Conservation (phyloP, 805 yeast species). For the Candida rishiriensis region DNA sequence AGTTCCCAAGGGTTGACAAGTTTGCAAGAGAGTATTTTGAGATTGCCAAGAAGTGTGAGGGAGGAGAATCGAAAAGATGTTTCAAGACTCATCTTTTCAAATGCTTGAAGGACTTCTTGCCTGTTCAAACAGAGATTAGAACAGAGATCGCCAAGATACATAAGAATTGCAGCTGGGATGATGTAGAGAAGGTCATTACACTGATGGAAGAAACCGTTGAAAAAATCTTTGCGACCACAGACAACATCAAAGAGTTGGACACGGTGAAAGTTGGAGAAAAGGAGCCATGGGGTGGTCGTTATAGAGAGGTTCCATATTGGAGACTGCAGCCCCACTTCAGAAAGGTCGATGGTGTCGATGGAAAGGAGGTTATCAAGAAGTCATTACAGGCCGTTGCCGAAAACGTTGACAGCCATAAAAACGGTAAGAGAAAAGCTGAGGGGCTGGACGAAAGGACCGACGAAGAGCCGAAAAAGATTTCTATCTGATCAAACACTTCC, state of each 20-base stretch:
- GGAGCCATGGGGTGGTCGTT: slow-evolving; percentile 74
- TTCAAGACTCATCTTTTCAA: slow-evolving; percentile 94
- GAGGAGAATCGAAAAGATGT: slow-evolving; percentile 72
- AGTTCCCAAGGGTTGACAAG: slow-evolving; percentile 81
- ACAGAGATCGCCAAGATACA: slow-evolving; percentile 54
- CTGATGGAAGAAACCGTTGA: slow-evolving; percentile 65
- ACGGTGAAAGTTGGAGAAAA: slow-evolving; percentile 46
- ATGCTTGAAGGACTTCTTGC: slow-evolving; percentile 73
- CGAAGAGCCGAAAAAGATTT: not conserved
- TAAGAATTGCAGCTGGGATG: slow-evolving; percentile 41
- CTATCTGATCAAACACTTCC: not conserved
- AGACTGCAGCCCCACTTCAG: slow-evolving; percentile 94
- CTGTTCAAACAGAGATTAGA: slow-evolving; percentile 73
- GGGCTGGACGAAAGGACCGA: not conserved
- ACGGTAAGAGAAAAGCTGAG: slow-evolving; percentile 9
- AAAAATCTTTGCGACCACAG: slow-evolving; percentile 46
- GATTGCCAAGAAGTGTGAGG: slow-evolving; percentile 57
- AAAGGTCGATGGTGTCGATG: slow-evolving; percentile 73
- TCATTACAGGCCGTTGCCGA: slow-evolving; percentile 16
- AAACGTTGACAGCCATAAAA: slow-evolving; percentile 5
- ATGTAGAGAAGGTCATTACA: slow-evolving; percentile 45
- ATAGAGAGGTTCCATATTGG: slow-evolving; percentile 88
- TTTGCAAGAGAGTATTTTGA: slow-evolving; percentile 85
- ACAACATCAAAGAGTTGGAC: slow-evolving; percentile 54
- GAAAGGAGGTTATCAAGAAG: slow-evolving; percentile 34